phyloP scores from a whole-genome alignment of 176 grass and related monocot genomes.

The Tuctoria greenei region DNA sequence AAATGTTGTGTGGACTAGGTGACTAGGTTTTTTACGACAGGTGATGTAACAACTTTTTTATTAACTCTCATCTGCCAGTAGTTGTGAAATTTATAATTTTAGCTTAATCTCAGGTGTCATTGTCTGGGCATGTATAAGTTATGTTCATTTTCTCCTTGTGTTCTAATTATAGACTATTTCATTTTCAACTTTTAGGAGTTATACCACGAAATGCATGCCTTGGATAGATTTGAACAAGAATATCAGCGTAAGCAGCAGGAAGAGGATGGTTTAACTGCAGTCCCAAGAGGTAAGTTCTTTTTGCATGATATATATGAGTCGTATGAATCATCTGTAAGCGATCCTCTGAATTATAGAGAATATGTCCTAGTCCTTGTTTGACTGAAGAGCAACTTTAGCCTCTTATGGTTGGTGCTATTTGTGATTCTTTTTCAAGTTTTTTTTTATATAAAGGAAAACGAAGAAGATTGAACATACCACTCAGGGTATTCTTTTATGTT shows the following conservation, averaged over 20 bases:
- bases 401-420: constrained; percentile 16
- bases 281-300: constrained; percentile 72
- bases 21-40: background rate
- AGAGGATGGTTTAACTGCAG: constrained; percentile 59
- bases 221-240: constrained; percentile 97
- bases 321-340: constrained; percentile 1
- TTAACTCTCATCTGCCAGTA: background rate
- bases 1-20: background rate
- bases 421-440: background rate
- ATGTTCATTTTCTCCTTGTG: constrained; percentile 20
- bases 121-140: background rate
- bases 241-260: constrained; percentile 79
- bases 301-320: constrained; percentile 21
- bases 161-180: constrained; percentile 24
- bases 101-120: constrained; percentile 8
- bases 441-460: background rate
- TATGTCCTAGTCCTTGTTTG: background rate
- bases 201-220: constrained; percentile 96
- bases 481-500: background rate
- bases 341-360: background rate
- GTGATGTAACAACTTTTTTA: constrained; percentile 13
- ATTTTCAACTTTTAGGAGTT: constrained; percentile 61
- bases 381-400: background rate
- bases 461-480: constrained; percentile 7
- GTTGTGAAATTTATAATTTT: constrained; percentile 7